Conservation (phyloP, 2,329 filamentous ascomycete species). For the Cladosporium cucumerinum region DNA sequence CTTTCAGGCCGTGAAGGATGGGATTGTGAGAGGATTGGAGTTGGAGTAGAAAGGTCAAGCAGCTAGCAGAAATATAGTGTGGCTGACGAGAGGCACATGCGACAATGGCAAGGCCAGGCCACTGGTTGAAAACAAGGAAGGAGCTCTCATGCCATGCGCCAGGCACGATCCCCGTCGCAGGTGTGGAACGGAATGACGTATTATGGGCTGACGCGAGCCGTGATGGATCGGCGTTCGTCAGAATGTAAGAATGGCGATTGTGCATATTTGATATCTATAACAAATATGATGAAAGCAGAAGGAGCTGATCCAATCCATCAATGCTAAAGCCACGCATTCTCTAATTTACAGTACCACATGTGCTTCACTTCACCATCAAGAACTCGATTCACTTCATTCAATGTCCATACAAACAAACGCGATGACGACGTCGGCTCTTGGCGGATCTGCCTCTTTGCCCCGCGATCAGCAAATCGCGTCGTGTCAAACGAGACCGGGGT, state of each 20-base stretch:
- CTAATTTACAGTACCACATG: neutral
- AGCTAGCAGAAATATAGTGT: neutral
- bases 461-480: neutral
- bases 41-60: neutral
- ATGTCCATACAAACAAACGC: neutral
- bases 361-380: neutral
- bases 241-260: neutral
- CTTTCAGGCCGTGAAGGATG: neutral
- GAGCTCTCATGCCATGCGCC: constrained; percentile 2
- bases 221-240: neutral
- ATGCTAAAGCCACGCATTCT: neutral
- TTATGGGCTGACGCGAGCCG: neutral
- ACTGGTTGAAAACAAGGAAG: neutral
- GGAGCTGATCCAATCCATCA: neutral
- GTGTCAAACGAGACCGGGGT: neutral
- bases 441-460: neutral
- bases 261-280: neutral
- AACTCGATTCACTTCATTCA: neutral
- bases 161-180: neutral
- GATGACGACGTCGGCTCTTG: constrained; percentile 5
- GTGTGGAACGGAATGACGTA: constrained; percentile 3
- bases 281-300: neutral
- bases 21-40: neutral
- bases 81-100: neutral
- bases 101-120: neutral